phyloP scores from a whole-genome alignment of 1,139 yeast genomes.

The Suhomyces ambrosiae region DNA sequence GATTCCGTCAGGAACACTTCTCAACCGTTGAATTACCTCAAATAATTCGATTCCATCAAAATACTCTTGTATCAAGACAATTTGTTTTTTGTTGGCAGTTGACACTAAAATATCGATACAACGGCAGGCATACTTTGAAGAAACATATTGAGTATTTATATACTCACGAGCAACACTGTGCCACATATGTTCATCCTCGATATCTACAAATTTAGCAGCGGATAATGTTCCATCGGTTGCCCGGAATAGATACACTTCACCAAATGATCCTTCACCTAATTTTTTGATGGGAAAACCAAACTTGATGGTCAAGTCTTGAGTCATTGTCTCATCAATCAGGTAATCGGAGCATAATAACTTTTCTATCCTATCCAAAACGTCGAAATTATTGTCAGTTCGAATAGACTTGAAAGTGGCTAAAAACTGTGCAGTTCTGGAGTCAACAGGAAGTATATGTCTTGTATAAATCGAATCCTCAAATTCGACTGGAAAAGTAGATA shows the following conservation, averaged over 20 bases:
- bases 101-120: constrained; percentile 12
- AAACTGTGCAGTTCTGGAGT: neutral
- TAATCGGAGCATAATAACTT: neutral
- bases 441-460: too few relatives aligned
- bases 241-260: constrained; percentile 13
- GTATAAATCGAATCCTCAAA: too few relatives aligned
- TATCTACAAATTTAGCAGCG: constrained; percentile 8
- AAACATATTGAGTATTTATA: constrained; percentile 6
- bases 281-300: constrained; percentile 16
- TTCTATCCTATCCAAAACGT: neutral
- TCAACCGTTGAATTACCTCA: constrained; percentile 2
- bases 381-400: neutral
- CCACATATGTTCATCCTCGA: neutral
- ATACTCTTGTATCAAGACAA: constrained; percentile 13
- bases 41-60: constrained; percentile 14
- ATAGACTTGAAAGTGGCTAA: neutral
- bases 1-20: neutral
- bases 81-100: neutral
- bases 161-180: constrained; percentile 8
- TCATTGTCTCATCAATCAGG: neutral
- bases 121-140: constrained; percentile 9
- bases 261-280: constrained; percentile 24
- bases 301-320: constrained; percentile 3
- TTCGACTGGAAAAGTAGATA: too few relatives aligned
- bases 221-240: neutral